These are phyloP conservation scores for Fraxinus platypoda DNA, from an alignment of 305 asterid species.

Conservation along the genomic window DNA sequence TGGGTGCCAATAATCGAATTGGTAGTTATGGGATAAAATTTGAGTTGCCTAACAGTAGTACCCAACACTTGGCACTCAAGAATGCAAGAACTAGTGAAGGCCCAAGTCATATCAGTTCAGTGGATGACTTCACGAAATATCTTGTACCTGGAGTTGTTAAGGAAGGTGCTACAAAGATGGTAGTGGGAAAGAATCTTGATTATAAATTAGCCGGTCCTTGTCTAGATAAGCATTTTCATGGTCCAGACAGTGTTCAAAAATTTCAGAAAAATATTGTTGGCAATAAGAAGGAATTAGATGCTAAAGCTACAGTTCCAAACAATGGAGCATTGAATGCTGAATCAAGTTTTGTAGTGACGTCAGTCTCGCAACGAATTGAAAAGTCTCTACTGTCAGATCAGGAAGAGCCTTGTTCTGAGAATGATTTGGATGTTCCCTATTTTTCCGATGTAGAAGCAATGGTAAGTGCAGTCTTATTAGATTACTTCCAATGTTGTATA, in stretches of 20 bases:
- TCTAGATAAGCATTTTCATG: constrained; percentile 22
- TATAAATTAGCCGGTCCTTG: constrained; percentile 16
- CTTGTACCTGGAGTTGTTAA: constrained; percentile 22
- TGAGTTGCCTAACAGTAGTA: constrained; percentile 39
- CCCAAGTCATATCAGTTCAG: constrained; percentile 23
- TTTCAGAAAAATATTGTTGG: constrained; percentile 24
- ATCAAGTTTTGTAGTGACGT: constrained; percentile 13
- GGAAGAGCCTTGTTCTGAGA: constrained; percentile 45
- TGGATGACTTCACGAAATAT: constrained; percentile 26
- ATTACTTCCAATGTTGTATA: constrained; percentile 11
- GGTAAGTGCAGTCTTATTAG: constrained; percentile 40
- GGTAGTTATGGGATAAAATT: constrained; percentile 32
- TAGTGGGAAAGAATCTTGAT: constrained; percentile 28
- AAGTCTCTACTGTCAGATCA: constrained; percentile 31
- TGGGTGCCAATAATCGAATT: constrained; percentile 24
- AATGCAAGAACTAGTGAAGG: constrained; percentile 26
- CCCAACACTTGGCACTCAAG: constrained; percentile 25
- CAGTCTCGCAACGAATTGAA: constrained; percentile 18
- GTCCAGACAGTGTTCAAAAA: constrained; percentile 25
- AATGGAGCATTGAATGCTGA: constrained; percentile 28
- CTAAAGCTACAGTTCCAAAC: constrained; percentile 20
- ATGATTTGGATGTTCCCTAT: constrained; percentile 52
- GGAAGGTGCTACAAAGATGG: constrained; percentile 25
- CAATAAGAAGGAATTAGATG: constrained; percentile 26
- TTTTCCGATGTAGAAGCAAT: constrained; percentile 73